Evolutionary conservation across 768 basidiomycete species (phyloP), one percentile per base, ranked within the genome.

Genomic region (Tremella mesenterica): DNA sequence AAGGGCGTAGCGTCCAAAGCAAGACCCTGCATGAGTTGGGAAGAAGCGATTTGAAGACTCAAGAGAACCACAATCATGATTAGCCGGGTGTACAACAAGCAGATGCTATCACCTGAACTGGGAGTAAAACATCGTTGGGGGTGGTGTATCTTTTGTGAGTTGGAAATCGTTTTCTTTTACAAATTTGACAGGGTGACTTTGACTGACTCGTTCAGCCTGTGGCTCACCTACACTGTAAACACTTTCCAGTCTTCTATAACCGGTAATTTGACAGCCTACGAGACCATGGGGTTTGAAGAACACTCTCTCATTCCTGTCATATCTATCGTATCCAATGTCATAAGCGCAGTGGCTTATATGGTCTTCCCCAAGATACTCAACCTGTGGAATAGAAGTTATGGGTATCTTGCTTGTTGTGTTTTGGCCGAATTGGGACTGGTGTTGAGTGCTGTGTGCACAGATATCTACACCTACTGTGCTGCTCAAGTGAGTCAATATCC

Each of bases 261-360:
- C 26, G 36, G 26, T 10, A 63, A 60, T 44, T 50, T 68, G 2
- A 25, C 51, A 9, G 53, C 61, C 33, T 68, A 54, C 47, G 53
- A 65, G 26, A 44, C 51, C 13, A 48, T 45, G 30, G 66, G 56
- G 30, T 68, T 68, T 45, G 56, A 59, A n/a, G 52, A 52, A 7
- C 60, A 68, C 48, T 68, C 66, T 4, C 66, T 68, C 44, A 57
- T 68, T 20, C 60, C 66, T 28, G 57, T 62, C 49, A 64, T 64
- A 45, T 51, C 38, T 29, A 47, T 68, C 53, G 66, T 68, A 9
- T 44, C 59, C 1, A 44, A 28, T 18, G 53, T 60, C 36, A 58
- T 65, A 48, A 49, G 55, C 28, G 66, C 61, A 4, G 63, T 56
- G 1, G 33, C 52, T 25, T 68, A 68, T 51, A 52, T 68, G 41